Conservation (phyloP, 805 yeast species). For the Suhomyces xylopsoci region DNA sequence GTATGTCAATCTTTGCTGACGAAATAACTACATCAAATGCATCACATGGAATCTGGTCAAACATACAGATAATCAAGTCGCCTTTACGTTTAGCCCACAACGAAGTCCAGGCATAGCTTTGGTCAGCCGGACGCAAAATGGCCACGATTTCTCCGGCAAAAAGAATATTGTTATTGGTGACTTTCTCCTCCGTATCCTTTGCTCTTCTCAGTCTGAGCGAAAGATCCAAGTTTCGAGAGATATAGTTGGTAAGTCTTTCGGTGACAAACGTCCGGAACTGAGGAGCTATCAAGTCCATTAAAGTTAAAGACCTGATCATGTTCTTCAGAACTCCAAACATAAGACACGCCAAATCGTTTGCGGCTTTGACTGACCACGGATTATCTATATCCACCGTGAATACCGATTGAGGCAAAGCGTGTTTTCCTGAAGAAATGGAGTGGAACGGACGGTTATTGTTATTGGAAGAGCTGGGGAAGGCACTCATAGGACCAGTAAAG, state of each 20-base stretch:
- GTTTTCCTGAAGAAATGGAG: slow-evolving; percentile 65
- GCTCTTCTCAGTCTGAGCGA: slow-evolving; percentile 14
- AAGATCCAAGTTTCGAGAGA: slow-evolving; percentile 13
- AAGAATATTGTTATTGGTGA: slow-evolving; percentile 43
- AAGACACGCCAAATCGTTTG: slow-evolving; percentile 85
- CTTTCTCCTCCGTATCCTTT: slow-evolving; percentile 8
- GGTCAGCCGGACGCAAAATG: slow-evolving; percentile 61
- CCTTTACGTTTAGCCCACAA: slow-evolving; percentile 84
- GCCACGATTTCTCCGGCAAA: slow-evolving; percentile 87
- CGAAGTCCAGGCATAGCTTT: slow-evolving; percentile 75
- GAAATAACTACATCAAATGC: slow-evolving; percentile 23
- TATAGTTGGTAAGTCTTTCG: slow-evolving; percentile 44
- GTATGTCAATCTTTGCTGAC: slow-evolving; percentile 7
- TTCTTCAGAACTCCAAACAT: slow-evolving; percentile 77
- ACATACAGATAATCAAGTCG: slow-evolving; percentile 71
- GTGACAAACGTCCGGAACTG: slow-evolving; percentile 70
- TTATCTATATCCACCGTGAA: slow-evolving; percentile 70
- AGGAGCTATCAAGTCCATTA: slow-evolving; percentile 75
- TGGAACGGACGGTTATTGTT: slow-evolving; percentile 50
- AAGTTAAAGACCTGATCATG: slow-evolving; percentile 57
- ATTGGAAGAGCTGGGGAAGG: slow-evolving; percentile 12
- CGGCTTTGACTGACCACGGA: slow-evolving; percentile 81
- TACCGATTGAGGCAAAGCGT: slow-evolving; percentile 75
- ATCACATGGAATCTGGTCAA: slow-evolving; percentile 72
- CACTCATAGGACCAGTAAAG: slow-evolving; percentile 9